Evolutionary conservation across 495 filamentous ascomycete genomes (phyloP).

Genomic region (Hypoxylon crocopeplum): DNA sequence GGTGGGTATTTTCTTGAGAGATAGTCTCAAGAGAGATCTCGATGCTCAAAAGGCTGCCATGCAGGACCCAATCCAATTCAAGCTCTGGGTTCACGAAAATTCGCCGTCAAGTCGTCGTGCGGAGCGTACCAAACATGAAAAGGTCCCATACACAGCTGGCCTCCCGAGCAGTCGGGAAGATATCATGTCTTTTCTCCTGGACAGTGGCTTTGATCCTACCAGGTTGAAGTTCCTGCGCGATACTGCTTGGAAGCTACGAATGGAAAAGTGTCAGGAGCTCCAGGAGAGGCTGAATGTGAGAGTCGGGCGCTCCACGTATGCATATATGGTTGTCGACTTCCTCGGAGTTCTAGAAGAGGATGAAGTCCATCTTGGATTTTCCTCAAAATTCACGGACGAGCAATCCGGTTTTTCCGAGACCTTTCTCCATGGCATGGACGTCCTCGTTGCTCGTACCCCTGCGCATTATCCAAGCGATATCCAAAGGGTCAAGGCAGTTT

Average conservation of each 20-base stretch:
- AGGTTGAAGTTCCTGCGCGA: slow-evolving; percentile 65
- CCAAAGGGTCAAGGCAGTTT: slow-evolving; percentile 66
- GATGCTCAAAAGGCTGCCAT: slow-evolving; percentile 65
- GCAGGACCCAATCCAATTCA: slow-evolving; percentile 54
- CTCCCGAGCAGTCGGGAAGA: slow-evolving; percentile 61
- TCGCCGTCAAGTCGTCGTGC: slow-evolving; percentile 43
- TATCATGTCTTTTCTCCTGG: slow-evolving; percentile 61
- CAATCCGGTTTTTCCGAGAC: slow-evolving; percentile 61
- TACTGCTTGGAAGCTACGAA: slow-evolving; percentile 60
- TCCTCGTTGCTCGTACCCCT: slow-evolving; percentile 86
- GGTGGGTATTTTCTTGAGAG: slow-evolving; percentile 64
- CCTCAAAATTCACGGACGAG: slow-evolving; percentile 65
- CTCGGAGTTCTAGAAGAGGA: slow-evolving; percentile 70
- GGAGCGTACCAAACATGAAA: slow-evolving; percentile 41
- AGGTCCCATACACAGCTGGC: slow-evolving; percentile 55
- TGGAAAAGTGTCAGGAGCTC: slow-evolving; percentile 60
- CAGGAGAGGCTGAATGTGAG: slow-evolving; percentile 72
- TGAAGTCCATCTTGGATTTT: slow-evolving; percentile 84
- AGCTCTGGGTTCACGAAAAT: slow-evolving; percentile 62
- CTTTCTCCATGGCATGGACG: slow-evolving; percentile 69
- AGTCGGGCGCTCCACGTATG: slow-evolving; percentile 75
- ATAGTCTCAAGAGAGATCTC: slow-evolving; percentile 66
- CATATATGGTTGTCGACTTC: slow-evolving; percentile 85
- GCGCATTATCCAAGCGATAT: slow-evolving; percentile 84
- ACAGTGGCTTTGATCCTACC: slow-evolving; percentile 70